Evolutionary conservation across 371 early-diverging fungal genomes (phyloP).

Genomic region (Gilbertella persicaria): DNA sequence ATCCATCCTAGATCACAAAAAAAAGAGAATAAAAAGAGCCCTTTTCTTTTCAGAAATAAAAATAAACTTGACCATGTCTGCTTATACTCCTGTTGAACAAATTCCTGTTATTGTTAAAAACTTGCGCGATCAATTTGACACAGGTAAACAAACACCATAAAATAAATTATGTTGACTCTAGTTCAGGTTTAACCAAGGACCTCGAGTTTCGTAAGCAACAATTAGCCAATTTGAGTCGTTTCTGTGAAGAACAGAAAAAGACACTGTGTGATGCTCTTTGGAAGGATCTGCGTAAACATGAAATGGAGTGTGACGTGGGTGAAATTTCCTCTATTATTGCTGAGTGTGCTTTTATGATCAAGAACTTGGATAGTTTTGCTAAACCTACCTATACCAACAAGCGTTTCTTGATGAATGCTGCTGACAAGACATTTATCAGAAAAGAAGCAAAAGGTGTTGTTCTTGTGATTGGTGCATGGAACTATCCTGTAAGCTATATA

Average conservation of each 20-base stretch:
- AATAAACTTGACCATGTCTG: constrained; percentile 21
- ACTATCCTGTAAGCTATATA: constrained; percentile 68
- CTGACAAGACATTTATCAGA: constrained; percentile 50
- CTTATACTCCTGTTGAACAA: constrained; percentile 28
- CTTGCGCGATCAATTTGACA: constrained; percentile 53
- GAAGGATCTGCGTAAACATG: constrained; percentile 69
- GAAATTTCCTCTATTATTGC: constrained; percentile 67
- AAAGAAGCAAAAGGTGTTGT: constrained; percentile 81
- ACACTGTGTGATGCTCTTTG: constrained; percentile 64
- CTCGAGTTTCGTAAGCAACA: constrained; percentile 74
- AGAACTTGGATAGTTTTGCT: constrained; percentile 37
- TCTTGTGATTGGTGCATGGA: constrained; percentile 81
- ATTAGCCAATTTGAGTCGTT: constrained; percentile 61
- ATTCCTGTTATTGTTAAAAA: constrained; percentile 44
- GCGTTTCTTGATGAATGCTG: constrained; percentile 37
- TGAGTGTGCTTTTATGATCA: constrained; percentile 67
- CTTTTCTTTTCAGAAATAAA: constrained; percentile 2
- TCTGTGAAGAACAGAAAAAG: constrained; percentile 69
- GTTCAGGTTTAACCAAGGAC: constrained; percentile 56
- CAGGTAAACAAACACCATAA: constrained; percentile 26
- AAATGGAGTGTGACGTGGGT: constrained; percentile 49
- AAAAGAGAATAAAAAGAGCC: not conserved
- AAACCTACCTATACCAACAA: constrained; percentile 31
- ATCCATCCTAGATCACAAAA: not conserved
- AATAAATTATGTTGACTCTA: not conserved